These are phyloP conservation scores for Citeromyces matritensis DNA, from an alignment of 805 yeast species.

Conservation along the genomic window DNA sequence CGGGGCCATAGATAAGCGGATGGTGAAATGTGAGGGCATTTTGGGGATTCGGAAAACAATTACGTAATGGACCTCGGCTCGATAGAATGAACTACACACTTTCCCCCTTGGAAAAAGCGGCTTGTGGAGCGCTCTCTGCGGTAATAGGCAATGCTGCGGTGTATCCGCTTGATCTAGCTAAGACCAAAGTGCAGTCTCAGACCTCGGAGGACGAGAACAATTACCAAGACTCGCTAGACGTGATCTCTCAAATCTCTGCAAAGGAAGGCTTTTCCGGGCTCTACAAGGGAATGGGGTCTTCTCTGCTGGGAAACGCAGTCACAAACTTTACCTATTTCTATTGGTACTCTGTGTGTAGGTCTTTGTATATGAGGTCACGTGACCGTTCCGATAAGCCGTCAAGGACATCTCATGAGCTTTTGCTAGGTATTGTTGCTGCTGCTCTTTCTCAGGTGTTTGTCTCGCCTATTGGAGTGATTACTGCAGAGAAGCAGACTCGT, in stretches of 20 bases:
- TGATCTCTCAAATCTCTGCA: constrained; percentile 38
- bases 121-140: constrained; percentile 74
- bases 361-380: constrained; percentile 19
- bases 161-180: constrained; percentile 69
- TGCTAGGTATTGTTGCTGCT: constrained; percentile 70
- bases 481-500: constrained; percentile 41
- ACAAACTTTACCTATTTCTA: constrained; percentile 76
- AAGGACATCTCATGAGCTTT: constrained; percentile 32
- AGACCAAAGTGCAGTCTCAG: constrained; percentile 68
- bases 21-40: constrained; percentile 14
- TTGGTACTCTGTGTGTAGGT: constrained; percentile 69
- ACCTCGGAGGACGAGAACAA: constrained; percentile 10
- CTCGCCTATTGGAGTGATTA: constrained; percentile 65
- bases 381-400: not conserved
- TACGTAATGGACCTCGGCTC: too few species aligned
- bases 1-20: constrained; percentile 29
- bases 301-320: constrained; percentile 56
- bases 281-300: constrained; percentile 58
- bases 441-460: constrained; percentile 71
- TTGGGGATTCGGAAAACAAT: too few species aligned
- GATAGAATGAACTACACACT: constrained; percentile 8
- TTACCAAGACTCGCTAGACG: constrained; percentile 49
- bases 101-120: constrained; percentile 64
- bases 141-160: constrained; percentile 66
- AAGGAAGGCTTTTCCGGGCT: constrained; percentile 52